Evolutionary conservation across 2,329 filamentous ascomycete species (phyloP).

Genomic region (Hymenoscyphus infarciens): DNA sequence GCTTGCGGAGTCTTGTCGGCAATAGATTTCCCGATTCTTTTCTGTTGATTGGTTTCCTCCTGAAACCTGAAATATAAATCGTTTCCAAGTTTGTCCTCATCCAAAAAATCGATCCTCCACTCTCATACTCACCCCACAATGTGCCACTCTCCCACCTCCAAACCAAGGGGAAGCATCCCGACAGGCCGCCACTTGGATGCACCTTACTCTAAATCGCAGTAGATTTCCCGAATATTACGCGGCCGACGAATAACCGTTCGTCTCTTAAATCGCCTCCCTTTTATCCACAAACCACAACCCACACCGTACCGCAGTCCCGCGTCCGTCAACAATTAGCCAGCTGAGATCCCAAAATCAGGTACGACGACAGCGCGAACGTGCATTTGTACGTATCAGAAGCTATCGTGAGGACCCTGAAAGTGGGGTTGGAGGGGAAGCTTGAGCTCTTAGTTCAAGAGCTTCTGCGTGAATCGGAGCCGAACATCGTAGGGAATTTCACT

Average conservation of each 20-base stretch:
- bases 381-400: conserved; percentile 6
- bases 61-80: not conserved
- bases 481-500: not conserved
- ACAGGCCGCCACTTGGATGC: conserved; percentile 1
- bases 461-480: not conserved
- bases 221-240: conserved; percentile 8
- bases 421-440: conserved; percentile 8
- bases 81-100: too few relatives aligned
- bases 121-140: not conserved
- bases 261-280: conserved; percentile 5
- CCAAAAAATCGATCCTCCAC: too few relatives aligned
- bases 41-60: not conserved
- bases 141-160: not conserved
- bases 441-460: not conserved
- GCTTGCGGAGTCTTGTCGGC: not conserved
- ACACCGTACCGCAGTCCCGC: conserved; percentile 3
- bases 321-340: conserved; percentile 4
- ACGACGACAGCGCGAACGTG: not conserved
- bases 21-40: not conserved
- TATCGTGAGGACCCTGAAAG: not conserved
- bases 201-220: not conserved
- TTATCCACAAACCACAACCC: not conserved
- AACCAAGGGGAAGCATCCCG: not conserved
- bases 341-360: not conserved
- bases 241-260: not conserved